Evolutionary conservation across 192 early-diverging fungal species (phyloP).

Genomic region (Gryganskiella cystojenkinii): DNA sequence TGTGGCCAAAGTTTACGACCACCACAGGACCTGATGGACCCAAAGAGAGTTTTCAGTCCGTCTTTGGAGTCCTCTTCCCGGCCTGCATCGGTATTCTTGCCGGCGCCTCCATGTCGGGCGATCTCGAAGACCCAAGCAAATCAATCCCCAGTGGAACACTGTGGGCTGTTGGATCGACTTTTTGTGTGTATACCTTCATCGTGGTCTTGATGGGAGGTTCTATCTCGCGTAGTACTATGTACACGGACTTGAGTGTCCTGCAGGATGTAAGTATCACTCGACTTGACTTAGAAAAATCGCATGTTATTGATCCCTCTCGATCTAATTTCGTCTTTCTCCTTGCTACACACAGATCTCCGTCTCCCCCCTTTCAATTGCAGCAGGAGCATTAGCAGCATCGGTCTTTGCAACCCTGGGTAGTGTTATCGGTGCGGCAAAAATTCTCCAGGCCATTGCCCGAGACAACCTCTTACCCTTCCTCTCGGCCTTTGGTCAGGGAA

Average conservation of each 20-base stretch:
- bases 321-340: too few relatives aligned
- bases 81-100: conserved; percentile 78
- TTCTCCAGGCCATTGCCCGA: conserved; percentile 73
- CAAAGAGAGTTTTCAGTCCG: conserved; percentile 59
- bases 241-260: conserved; percentile 69
- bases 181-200: conserved; percentile 64
- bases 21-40: conserved; percentile 56
- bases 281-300: not conserved
- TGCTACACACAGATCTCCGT: conserved; percentile 58
- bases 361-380: conserved; percentile 62
- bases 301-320: not conserved
- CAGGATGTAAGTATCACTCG: conserved; percentile 57
- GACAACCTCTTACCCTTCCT: conserved; percentile 71
- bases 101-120: conserved; percentile 76
- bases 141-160: conserved; percentile 77
- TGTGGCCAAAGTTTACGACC: conserved; percentile 68
- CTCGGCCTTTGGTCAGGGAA: conserved; percentile 40
- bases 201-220: conserved; percentile 67
- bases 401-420: conserved; percentile 70
- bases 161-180: conserved; percentile 67
- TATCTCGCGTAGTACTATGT: conserved; percentile 65
- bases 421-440: conserved; percentile 69
- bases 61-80: conserved; percentile 76
- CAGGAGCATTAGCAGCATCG: conserved; percentile 69
- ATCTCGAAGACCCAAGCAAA: conserved; percentile 71